Base-by-base conservation (phyloP, 2,329 filamentous ascomycete species). In the Calonectria pseudoreteaudii region DNA sequence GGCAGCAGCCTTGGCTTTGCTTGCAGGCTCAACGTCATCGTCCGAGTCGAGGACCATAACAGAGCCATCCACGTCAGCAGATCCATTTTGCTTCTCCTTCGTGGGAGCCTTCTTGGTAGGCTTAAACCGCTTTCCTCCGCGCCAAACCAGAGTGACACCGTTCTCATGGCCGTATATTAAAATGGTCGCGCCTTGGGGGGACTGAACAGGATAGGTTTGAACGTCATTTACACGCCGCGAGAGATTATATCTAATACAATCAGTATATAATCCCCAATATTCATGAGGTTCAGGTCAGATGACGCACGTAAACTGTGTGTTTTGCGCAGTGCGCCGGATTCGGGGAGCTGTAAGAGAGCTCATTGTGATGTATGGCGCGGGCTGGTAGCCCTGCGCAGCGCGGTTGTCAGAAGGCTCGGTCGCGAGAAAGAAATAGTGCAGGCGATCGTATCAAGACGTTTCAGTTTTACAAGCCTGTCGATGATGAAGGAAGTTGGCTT, bases 31-130 rank as follows among this genome's bases (percentile, higher is more conserved):
- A 36, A 92, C 91, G 10, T 92, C 91, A 9, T 92, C 90, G 77
- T 93, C 91, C 1, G 90, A 92, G 78, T 93, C 91, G 68, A 93
- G 88, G 20, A 92, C 86, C 88, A 93, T 92, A 34, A 93, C 86
- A 5, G 87, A 62, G 14, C 56, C 85, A 79, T 91, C 90, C 23
- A 62, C 56, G 9, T 88, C 87, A 4, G 82, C 80, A 0, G 84
- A 77, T 16, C 91, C 91, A 76, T 92, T 92, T 60, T 86, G 85
- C 75, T 90, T 90, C 72, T 85, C 84, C 72, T 84, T 84, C 11
- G 77, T 76, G 2, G 77, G 74, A 20, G 81, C 78, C 66, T 87
- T 85, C 47, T 85, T 82, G 1, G 82, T 75, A 2, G 85, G 74
- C 80, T 91, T 93, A 78, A 93, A 90, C n/a, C 87, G 86, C 66